Evolutionary conservation across 163 green algal genomes (phyloP).

Genomic region (Dunaliella salina): DNA sequence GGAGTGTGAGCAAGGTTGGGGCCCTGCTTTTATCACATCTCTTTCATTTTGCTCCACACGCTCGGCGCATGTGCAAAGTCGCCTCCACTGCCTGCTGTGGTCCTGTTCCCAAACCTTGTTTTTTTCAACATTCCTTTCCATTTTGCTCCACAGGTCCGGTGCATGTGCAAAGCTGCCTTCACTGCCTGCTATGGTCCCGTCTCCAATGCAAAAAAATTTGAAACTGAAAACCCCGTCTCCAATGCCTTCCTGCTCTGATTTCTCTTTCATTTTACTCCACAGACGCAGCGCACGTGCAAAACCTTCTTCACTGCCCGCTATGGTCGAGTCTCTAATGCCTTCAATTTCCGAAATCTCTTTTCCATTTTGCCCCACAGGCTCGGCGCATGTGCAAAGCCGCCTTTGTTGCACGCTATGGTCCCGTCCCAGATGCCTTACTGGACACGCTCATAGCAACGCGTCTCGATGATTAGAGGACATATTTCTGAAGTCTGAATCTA

Average conservation of each 20-base stretch:
- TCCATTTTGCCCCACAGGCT: slow-evolving; percentile 1
- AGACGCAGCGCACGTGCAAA: slow-evolving; percentile 6
- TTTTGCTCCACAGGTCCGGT: not conserved
- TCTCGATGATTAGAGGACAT: slow-evolving; percentile 9
- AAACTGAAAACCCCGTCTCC: no score
- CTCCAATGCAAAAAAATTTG: no score
- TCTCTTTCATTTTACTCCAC: no score
- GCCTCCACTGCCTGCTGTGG: slow-evolving; percentile 8
- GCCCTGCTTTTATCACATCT: no score
- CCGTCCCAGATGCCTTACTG: slow-evolving; percentile 18
- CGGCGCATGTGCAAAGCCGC: slow-evolving; percentile 4
- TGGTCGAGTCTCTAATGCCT: not conserved
- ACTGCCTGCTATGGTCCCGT: slow-evolving; percentile 11
- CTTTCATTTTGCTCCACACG: not conserved
- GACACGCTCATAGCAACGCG: slow-evolving; percentile 26
- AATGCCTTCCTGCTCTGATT: no score
- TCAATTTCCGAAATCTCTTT: not conserved
- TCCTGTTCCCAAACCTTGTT: no score
- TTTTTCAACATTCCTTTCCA: no score
- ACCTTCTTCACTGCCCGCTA: not conserved
- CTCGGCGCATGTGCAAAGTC: not conserved
- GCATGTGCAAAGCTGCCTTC: slow-evolving; percentile 1
- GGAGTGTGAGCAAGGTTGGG: no score
- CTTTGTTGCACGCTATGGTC: slow-evolving; percentile 8
- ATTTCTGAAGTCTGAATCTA: no score